Conservation (phyloP, 768 basidiomycete genomes). For the Trametes coccinea region DNA sequence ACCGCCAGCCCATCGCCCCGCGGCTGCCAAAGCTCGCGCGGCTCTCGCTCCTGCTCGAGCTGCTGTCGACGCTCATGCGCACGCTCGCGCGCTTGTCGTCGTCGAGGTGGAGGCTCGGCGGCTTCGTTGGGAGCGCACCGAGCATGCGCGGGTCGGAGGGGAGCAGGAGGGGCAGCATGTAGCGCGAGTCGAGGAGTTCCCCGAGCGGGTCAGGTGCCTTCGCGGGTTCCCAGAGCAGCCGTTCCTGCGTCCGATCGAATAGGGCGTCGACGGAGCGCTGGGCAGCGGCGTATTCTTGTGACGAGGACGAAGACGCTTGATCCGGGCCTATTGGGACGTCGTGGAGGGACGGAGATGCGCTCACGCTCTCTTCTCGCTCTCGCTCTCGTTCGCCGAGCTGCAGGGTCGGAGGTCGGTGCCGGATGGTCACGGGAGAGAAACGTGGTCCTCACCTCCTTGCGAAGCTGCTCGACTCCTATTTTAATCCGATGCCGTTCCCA, state of each 20-base stretch:
- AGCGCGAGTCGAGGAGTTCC: constrained; percentile 88
- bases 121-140: constrained; percentile 62
- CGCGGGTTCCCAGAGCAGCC: constrained; percentile 75
- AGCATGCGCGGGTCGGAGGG: constrained; percentile 80
- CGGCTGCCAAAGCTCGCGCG: constrained; percentile 38
- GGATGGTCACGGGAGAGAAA: neutral
- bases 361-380: constrained; percentile 53
- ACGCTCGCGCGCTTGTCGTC: constrained; percentile 33
- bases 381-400: constrained; percentile 71
- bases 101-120: constrained; percentile 36
- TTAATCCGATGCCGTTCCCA: constrained; percentile 94
- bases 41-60: constrained; percentile 40
- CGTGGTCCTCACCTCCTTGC: constrained; percentile 65
- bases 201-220: constrained; percentile 81
- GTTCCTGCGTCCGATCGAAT: constrained; percentile 68
- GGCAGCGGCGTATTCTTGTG: constrained; percentile 34
- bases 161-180: constrained; percentile 87
- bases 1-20: constrained; percentile 58
- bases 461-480: constrained; percentile 79
- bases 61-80: constrained; percentile 27
- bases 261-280: constrained; percentile 74
- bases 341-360: constrained; percentile 41
- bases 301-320: constrained; percentile 35
- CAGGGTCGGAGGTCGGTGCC: constrained; percentile 5
- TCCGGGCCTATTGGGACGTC: constrained; percentile 18